Evolutionary conservation across 2,329 filamentous ascomycete genomes (phyloP).

Genomic region (Exophiala calicioides): DNA sequence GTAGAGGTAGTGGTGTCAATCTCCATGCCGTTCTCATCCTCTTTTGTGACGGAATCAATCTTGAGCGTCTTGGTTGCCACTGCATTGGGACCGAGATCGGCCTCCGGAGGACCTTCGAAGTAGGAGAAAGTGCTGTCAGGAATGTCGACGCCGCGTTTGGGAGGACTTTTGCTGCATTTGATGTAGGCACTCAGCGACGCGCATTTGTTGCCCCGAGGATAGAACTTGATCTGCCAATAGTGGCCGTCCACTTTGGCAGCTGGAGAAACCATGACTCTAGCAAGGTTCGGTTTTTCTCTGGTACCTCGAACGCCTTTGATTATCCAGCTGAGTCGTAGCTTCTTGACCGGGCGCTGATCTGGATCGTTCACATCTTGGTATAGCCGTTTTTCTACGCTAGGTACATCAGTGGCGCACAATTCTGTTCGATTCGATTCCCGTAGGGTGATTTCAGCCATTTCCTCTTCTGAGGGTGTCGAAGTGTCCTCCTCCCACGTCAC

Average conservation of each 20-base stretch:
- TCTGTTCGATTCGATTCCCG: slow-evolving; percentile 54
- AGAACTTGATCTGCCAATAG: slow-evolving; percentile 68
- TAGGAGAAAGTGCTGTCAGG: slow-evolving; percentile 45
- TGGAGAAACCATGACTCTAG: slow-evolving; percentile 60
- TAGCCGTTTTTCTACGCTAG: slow-evolving; percentile 52
- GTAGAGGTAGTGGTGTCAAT: background rate
- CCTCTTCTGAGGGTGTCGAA: slow-evolving; percentile 57
- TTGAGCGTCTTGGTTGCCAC: slow-evolving; percentile 16
- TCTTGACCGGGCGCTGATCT: slow-evolving; percentile 55
- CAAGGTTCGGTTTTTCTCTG: slow-evolving; percentile 59
- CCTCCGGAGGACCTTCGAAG: slow-evolving; percentile 41
- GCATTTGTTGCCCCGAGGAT: slow-evolving; percentile 61
- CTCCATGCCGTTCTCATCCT: slow-evolving; percentile 9
- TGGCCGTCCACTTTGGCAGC: slow-evolving; percentile 58
- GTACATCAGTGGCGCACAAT: slow-evolving; percentile 57
- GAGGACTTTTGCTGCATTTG: slow-evolving; percentile 58
- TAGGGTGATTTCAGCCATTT: slow-evolving; percentile 60
- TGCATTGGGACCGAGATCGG: slow-evolving; percentile 37
- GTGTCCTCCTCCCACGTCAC: slow-evolving; percentile 58
- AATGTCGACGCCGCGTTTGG: slow-evolving; percentile 39
- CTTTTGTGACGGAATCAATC: slow-evolving; percentile 5
- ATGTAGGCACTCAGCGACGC: slow-evolving; percentile 62
- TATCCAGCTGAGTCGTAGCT: slow-evolving; percentile 60
- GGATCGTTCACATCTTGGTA: slow-evolving; percentile 60
- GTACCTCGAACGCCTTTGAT: slow-evolving; percentile 62